Evolutionary conservation across 1,284 basidiomycete species (phyloP).

Genomic region (Cryptococcus hybrid): DNA sequence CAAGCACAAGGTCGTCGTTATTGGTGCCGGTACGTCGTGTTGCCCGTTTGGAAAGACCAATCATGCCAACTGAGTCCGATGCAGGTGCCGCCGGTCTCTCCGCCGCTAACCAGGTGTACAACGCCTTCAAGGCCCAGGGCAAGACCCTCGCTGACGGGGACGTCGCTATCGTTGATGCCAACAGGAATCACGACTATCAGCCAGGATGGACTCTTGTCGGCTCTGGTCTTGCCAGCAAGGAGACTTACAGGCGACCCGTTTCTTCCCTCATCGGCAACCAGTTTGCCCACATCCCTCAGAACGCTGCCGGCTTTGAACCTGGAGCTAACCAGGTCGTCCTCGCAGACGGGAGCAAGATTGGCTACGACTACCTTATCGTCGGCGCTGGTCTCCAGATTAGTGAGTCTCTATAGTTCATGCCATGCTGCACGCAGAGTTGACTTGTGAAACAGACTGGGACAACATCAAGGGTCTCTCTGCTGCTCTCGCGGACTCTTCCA

Average conservation of each 20-base stretch:
- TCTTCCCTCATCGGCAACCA: constrained; percentile 68
- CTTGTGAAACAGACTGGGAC: constrained; percentile 55
- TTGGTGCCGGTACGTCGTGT: constrained; percentile 57
- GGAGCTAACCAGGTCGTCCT: constrained; percentile 67
- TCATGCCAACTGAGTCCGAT: background rate
- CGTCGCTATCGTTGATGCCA: constrained; percentile 73
- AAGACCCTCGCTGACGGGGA: constrained; percentile 69
- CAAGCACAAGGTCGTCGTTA: constrained; percentile 53
- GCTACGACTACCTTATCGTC: constrained; percentile 86
- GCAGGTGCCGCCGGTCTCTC: constrained; percentile 75
- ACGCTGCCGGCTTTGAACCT: constrained; percentile 75
- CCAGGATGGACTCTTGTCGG: constrained; percentile 94
- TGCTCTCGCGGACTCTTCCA: constrained; percentile 68
- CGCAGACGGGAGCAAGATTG: constrained; percentile 67
- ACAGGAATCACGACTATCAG: constrained; percentile 53
- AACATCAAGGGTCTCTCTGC: constrained; percentile 72
- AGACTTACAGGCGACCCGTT: constrained; percentile 69
- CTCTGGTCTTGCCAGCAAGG: constrained; percentile 66
- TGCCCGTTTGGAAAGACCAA: background rate
- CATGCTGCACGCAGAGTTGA: background rate
- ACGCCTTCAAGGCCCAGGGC: constrained; percentile 67
- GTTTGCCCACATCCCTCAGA: constrained; percentile 70
- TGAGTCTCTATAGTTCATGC: constrained; percentile 15
- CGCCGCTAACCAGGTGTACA: constrained; percentile 78
- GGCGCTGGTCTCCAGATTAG: constrained; percentile 82